Evolutionary conservation across 176 grass and related monocot genomes (phyloP), one percentile per base, ranked within the genome.

Genomic region (Oryza rufipogon): DNA sequence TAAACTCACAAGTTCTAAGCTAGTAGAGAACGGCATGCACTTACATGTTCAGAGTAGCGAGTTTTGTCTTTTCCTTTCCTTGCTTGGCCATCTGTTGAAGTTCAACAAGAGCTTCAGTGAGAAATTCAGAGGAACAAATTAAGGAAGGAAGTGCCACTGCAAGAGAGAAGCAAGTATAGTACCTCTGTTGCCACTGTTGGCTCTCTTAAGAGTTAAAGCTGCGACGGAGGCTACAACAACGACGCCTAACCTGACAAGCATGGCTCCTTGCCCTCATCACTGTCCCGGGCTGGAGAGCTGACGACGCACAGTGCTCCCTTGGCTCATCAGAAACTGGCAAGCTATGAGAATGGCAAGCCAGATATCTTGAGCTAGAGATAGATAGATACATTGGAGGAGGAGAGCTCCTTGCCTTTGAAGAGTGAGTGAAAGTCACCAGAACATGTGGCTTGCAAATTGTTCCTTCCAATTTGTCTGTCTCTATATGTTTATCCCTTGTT

Each of bases 181-280:
- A 63, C 58, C 58, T 63, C 23, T 23, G 58, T 58, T 88, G 25
- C 87, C 76, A 46, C 58, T 78, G 15, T 92, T 94, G 69, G 38
- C 83, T 85, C 91, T 89, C 58, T 81, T 86, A 64, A 91, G 58
- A 36, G 93, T 71, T 79, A 92, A 94, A 71, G 93, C 93, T 32
- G 97, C 91, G 39, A 89, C 58, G 3, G 97, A 77, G 88, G 97
- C 93, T 76, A 83, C 81, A 78, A 96, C 97, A 13, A 94, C 77
- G 56, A 95, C 87, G 80, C 93, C 87, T 83, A 96, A 51, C 78
- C 86, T 90, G 84, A 94, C 79, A 88, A 99, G 86, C 97, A 99
- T 99, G 91, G 91, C 87, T 91, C 76, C 47, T 81, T 86, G 74
- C 85, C 83, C 74, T 93, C 95, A 98, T 98, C 82, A 95, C 91